Base-by-base conservation (phyloP, 139 green algal genomes). In the Coccomyxa sp. region DNA sequence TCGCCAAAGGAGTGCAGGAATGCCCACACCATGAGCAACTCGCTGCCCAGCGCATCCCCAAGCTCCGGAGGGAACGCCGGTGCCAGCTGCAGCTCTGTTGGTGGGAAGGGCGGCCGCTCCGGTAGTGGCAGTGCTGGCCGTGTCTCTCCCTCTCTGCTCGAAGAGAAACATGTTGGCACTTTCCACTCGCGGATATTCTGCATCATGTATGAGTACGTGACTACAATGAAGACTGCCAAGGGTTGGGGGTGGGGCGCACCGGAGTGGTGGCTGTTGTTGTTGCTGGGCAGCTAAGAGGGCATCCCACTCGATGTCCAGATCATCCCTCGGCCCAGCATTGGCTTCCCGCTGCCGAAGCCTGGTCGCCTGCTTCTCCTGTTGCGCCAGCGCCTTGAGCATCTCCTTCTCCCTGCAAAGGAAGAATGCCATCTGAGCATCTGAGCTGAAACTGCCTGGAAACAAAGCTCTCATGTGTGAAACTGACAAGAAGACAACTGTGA, bases 251-350 rank as follows among this genome's bases (percentile, higher is more conserved):
- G 38, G 38, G 38, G 38, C 38, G 7, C 38, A 51, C 38, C 38
- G 38, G 38, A 51, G 38, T 51, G 38, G 38, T 7, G 38, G 38
- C 38, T 51, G 38, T 51, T 51, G 38, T 51, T 51, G 45, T 59
- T 83, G 83, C 23, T 88, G 87, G 11, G 80, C 71, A 4, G 88
- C 79, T 31, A 95, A 58, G 14, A 97, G 84, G 32, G 68, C 76
- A 28, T 94, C 88, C 88, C 88, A 92, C 81, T 97, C 94, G 0
- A 97, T 60, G 13, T 97, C 93, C 58, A 91, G 74, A 77, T 97
- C 94, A 83, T 98, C 94, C 14, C 90, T 90, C 10, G 89, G 89
- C 0, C 88, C 91, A 11, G 38, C 77, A n/a, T 74, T 67, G 0
- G 76, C 76, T 1, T 89, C 80, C 18, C 88, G 79, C 66, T 88